Percentiles rank a stretch among this genome's conserved stretches.
These are phyloP conservation scores for Ustilago tritici DNA, from an alignment of 1,284 basidiomycete species.

Conservation along the genomic window DNA sequence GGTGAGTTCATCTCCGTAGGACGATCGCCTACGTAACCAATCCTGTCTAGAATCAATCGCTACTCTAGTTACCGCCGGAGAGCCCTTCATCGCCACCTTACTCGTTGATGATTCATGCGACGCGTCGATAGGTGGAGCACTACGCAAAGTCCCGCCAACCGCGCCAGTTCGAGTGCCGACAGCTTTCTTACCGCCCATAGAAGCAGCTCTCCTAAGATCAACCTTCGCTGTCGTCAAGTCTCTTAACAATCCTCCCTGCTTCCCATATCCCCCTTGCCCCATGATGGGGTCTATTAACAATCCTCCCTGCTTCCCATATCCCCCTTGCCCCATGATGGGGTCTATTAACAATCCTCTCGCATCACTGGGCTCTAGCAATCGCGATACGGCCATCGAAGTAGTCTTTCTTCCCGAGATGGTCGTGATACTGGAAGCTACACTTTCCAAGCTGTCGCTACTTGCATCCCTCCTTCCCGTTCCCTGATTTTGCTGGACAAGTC, in stretches of 20 bases:
- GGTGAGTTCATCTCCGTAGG: conserved; percentile 41
- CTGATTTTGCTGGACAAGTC: conserved; percentile 10
- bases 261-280: not conserved
- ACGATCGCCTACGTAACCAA: conserved; percentile 36
- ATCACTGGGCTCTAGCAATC: conserved; percentile 50
- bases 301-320: conserved; percentile 13
- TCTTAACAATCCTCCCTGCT: conserved; percentile 20
- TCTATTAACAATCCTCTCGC: conserved; percentile 39
- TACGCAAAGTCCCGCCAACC: not conserved
- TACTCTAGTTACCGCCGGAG: not conserved
- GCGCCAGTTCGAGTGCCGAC: not conserved
- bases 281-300: conserved; percentile 24
- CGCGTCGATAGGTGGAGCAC: not conserved
- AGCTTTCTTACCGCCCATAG: conserved; percentile 26
- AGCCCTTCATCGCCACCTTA: not conserved
- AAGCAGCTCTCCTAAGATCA: conserved; percentile 31
- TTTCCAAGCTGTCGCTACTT: conserved; percentile 58
- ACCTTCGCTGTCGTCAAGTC: conserved; percentile 2
- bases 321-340: not conserved
- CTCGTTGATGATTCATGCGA: not conserved
- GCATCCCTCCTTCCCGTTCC: conserved; percentile 26
- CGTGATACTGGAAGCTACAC: conserved; percentile 57
- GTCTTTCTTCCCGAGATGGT: conserved; percentile 51
- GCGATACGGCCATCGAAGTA: conserved; percentile 27
- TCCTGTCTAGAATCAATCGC: conserved; percentile 26